A percentile compares a stretch with the other conserved stretches of the same genome.
These are phyloP conservation scores for Kwoniella sp. DNA, from an alignment of 768 basidiomycete species.

Conservation along the genomic window DNA sequence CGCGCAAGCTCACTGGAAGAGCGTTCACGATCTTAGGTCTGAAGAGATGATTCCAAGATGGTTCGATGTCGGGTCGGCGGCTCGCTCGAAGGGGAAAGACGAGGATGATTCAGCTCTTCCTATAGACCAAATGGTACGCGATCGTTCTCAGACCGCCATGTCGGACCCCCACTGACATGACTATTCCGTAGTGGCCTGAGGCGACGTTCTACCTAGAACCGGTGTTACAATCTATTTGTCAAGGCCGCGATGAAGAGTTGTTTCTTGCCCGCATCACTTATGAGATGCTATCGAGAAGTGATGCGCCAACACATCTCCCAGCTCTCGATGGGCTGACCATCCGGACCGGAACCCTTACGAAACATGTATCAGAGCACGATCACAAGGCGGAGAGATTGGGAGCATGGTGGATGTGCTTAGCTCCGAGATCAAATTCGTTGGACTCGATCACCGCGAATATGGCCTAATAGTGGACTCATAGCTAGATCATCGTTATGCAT, in stretches of 20 bases:
- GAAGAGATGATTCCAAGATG: slow-evolving; percentile 87
- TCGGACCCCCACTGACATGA: neutral
- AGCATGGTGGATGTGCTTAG: slow-evolving; percentile 20
- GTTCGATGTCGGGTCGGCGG: slow-evolving; percentile 61
- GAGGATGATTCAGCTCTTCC: slow-evolving; percentile 9
- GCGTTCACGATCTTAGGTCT: too few species aligned
- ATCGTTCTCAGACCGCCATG: neutral
- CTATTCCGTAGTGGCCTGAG: slow-evolving; percentile 21
- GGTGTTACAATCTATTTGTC: slow-evolving; percentile 8
- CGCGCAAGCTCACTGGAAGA: too few species aligned
- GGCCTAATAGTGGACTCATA: neutral
- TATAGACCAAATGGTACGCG: slow-evolving; percentile 28
- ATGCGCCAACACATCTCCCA: slow-evolving; percentile 10
- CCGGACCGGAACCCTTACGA: neutral
- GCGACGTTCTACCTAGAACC: slow-evolving; percentile 21
- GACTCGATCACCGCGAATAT: too few species aligned
- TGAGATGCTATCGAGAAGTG: slow-evolving; percentile 1
- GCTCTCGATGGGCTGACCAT: slow-evolving; percentile 10
- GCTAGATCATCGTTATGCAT: slow-evolving; percentile 6
- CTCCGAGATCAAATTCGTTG: neutral
- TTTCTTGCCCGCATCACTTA: slow-evolving; percentile 20
- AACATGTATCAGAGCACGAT: neutral
- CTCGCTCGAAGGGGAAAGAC: neutral
- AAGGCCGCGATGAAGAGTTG: neutral
- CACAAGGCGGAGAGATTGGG: slow-evolving; percentile 12